These are phyloP conservation scores for Cladosporium sp. DNA, from an alignment of 2,329 filamentous ascomycete genomes.

Conservation along the genomic window DNA sequence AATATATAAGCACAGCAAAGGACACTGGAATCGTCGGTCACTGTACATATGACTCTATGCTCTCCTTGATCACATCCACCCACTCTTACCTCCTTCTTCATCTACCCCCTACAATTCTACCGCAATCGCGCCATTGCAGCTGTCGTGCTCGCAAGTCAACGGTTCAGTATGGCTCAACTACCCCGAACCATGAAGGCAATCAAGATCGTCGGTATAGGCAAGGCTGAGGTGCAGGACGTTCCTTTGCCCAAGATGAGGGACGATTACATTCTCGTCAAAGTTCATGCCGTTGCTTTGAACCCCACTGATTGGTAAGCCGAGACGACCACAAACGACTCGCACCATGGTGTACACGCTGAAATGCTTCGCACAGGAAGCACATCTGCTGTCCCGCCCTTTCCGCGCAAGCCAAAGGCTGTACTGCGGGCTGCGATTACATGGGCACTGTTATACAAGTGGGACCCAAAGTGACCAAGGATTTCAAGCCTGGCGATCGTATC, in stretches of 20 bases:
- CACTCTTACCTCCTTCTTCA: too few relatives aligned
- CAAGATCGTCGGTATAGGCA: slow-evolving; percentile 35
- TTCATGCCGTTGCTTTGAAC: slow-evolving; percentile 35
- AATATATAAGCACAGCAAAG: too few relatives aligned
- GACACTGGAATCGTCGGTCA: too few relatives aligned
- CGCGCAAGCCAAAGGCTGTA: slow-evolving; percentile 20
- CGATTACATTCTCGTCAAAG: slow-evolving; percentile 56
- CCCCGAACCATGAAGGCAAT: slow-evolving; percentile 38
- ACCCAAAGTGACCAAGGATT: slow-evolving; percentile 45
- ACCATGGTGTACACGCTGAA: too few relatives aligned
- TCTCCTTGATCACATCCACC: too few relatives aligned
- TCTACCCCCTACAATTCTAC: too few relatives aligned
- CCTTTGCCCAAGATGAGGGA: slow-evolving; percentile 46
- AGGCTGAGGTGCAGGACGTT: slow-evolving; percentile 42
- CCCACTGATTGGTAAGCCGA: slow-evolving; percentile 5
- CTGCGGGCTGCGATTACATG: slow-evolving; percentile 55
- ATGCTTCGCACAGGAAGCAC: slow-evolving; percentile 14
- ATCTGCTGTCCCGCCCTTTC: slow-evolving; percentile 3
- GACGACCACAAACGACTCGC: too few relatives aligned
- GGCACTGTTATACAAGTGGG: slow-evolving; percentile 55
- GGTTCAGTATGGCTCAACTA: background rate
- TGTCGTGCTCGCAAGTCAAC: background rate
- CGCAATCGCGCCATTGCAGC: too few relatives aligned
- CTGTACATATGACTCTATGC: too few relatives aligned
- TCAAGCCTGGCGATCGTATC: slow-evolving; percentile 53